A percentile compares a stretch with the other conserved stretches of the same genome.
Conservation (phyloP, 805 yeast species). For the Spathaspora passalidarum region DNA sequence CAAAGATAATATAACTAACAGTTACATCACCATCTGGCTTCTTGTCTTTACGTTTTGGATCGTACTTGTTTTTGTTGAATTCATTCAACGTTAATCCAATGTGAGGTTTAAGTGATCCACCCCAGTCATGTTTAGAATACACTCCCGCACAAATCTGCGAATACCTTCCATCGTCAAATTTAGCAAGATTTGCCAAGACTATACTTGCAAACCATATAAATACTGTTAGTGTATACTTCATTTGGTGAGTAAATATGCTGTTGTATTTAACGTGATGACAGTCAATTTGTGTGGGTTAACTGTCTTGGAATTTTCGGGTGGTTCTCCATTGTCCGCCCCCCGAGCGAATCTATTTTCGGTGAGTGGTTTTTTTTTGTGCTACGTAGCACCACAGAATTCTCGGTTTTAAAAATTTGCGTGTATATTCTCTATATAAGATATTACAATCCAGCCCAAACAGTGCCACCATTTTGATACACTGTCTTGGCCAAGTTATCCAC, state of each 20-base stretch:
- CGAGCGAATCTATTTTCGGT: too few species aligned
- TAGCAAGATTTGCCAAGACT: constrained; percentile 41
- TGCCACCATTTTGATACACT: constrained; percentile 37
- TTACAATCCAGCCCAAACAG: constrained; percentile 37
- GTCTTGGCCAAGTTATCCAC: constrained; percentile 57
- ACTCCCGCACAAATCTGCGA: constrained; percentile 85
- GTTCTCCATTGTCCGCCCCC: too few species aligned
- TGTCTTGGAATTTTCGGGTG: too few species aligned
- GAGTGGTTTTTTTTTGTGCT: too few species aligned
- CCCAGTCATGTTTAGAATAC: constrained; percentile 84
- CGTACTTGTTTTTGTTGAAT: constrained; percentile 26
- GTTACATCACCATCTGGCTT: constrained; percentile 36
- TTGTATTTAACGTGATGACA: too few species aligned
- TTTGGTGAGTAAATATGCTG: not conserved
- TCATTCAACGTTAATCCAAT: constrained; percentile 28
- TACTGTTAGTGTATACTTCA: not conserved
- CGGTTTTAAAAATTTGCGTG: not conserved
- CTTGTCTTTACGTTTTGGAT: constrained; percentile 21
- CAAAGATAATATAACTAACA: constrained; percentile 74
- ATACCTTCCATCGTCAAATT: constrained; percentile 42
- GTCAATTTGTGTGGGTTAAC: too few species aligned
- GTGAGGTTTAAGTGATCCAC: constrained; percentile 59
- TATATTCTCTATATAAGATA: not conserved
- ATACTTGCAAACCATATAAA: constrained; percentile 2
- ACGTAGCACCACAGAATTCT: not conserved